Conservation (phyloP, 1,284 basidiomycete species). For the Porogramme epimiltina region DNA sequence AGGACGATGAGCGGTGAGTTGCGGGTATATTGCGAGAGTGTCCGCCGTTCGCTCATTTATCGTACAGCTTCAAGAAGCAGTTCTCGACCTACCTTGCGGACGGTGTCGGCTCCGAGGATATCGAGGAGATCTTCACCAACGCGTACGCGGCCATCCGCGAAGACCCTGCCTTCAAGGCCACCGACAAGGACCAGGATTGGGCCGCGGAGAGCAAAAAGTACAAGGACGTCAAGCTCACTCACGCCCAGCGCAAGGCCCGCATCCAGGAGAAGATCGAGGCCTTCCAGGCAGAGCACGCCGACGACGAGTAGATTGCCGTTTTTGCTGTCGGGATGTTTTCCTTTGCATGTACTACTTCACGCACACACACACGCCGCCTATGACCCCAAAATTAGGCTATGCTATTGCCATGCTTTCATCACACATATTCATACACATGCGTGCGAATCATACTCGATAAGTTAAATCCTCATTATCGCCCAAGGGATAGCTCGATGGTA, state of each 20-base stretch:
- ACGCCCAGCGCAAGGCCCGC: constrained; percentile 75
- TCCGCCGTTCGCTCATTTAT: background rate
- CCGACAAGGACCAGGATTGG: constrained; percentile 94
- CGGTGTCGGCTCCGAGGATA: constrained; percentile 94
- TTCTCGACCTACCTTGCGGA: constrained; percentile 95
- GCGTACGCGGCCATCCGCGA: constrained; percentile 95
- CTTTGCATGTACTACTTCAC: constrained; percentile 19
- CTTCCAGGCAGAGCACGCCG: constrained; percentile 71
- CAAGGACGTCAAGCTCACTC: constrained; percentile 73
- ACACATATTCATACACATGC: constrained; percentile 2
- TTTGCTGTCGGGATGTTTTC: constrained; percentile 6
- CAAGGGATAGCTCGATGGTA: constrained; percentile 27
- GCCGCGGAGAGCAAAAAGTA: constrained; percentile 83
- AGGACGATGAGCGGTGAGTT: constrained; percentile 92
- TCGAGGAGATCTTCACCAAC: constrained; percentile 94
- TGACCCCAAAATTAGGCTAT: constrained; percentile 27
- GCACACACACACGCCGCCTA: constrained; percentile 15
- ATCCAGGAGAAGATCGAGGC: constrained; percentile 86
- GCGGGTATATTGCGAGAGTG: background rate
- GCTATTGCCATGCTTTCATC: constrained; percentile 17
- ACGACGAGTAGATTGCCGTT: constrained; percentile 48
- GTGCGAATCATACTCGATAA: background rate
- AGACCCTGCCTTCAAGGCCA: constrained; percentile 89
- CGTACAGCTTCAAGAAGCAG: constrained; percentile 93
- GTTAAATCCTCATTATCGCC: constrained; percentile 2